Evolutionary conservation across 495 filamentous ascomycete genomes (phyloP), one percentile per base, ranked within the genome.

Genomic region (Penicillium longicatenatum): DNA sequence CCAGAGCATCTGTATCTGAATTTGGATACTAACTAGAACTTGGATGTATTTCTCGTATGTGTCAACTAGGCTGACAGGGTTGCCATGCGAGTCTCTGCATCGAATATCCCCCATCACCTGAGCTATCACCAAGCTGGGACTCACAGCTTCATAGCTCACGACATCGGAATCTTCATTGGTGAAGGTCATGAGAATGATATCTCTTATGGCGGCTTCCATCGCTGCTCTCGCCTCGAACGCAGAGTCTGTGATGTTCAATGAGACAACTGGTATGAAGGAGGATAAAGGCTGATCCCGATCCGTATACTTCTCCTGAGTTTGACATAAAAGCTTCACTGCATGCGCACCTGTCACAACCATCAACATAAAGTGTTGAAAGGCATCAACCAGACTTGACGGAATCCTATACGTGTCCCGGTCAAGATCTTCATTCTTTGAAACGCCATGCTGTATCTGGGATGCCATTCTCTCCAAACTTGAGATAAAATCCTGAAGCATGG

Each of bases 331-430:
- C 33, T 52, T 52, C 8, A 20, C 30, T 10, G 35, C 17, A 17
- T 41, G 17, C 6, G 33, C 50, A 7, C 16, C 33, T 20, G 50
- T 37, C 9, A 41, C 50, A 41, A 52, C 20, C 31, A 41, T 52
- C 31, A 52, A 41, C 30, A 52, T 7, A 41, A 52, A 24, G 37
- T 41, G 10, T 31, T 41, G 50, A 41, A 52, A 52, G 17, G 17
- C 50, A 19, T 52, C 50, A 19, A 52, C 50, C 16, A 52, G 33
- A 41, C 33, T 20, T 14, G 50, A 37, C 10, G 50, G 50, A 19
- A 52, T 52, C n/a, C 31, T 14, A 24, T 52, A 52, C 6, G 50
- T 52, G 20, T 52, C 50, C 17, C 50, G 30, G 11, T 52, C 50
- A 24, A 52, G 37, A 6, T 52, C 21, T 37, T 20, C 50, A 22